Evolutionary conservation across 1,139 yeast species (phyloP), one percentile per base, ranked within the genome.

Genomic region (Pichia sp.): DNA sequence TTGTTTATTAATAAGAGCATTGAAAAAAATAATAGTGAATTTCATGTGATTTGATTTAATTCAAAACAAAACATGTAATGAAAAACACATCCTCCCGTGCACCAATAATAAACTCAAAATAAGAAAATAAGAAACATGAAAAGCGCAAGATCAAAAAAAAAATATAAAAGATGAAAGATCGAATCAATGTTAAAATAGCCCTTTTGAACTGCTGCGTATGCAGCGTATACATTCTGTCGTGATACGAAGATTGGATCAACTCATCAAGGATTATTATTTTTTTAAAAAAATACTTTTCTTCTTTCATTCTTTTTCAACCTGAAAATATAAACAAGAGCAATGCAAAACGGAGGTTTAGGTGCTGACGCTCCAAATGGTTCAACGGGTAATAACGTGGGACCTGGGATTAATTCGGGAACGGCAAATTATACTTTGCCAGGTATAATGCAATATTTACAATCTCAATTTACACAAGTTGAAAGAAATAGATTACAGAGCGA

Each of bases 391-490:
- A 16, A 16, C 16, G 16, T 16, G 16, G 16, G 16, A 16, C 16
- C 16, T 16, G 16, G 16, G 16, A 16, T 16, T 16, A 16, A 22
- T 22, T 11, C 37, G 28, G 34, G 45, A 28, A 47, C 51, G 12
- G 53, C 58, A 23, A 42, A 71, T 41, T 78, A 78, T 52, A 77
- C 82, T 2, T 65, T 78, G 26, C 84, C 84, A 0, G 84, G 84
- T 2, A 78, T 78, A n/a, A 78, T 78, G 63, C 78, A 76, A 55
- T 78, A 78, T 55, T 63, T 78, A 44, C 80, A 81, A 30, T 69
- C 76, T 9, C 83, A 78, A 53, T 78, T 78, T 61, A 76, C 83
- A 28, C 71, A 74, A 48, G 67, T 77, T 50, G 84, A 78, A 55
- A 63, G 80, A 46, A 77, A 70, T 60, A 73, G 77, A 55, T 75